Conservation (phyloP, 2,329 filamentous ascomycete species). For the Trichoderma brevicompactum region DNA sequence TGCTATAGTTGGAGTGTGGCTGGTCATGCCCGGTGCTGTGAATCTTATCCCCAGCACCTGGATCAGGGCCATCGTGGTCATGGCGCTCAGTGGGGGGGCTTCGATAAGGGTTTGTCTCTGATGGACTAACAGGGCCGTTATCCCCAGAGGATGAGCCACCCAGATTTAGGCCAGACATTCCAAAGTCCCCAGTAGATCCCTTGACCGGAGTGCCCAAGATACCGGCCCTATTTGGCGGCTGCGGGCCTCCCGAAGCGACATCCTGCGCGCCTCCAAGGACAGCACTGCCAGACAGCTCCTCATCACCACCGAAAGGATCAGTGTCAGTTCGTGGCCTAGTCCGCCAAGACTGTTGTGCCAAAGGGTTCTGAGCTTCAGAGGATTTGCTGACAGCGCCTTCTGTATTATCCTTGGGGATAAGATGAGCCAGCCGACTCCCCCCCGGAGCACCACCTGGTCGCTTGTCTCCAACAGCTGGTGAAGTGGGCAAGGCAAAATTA, state of each 20-base stretch:
- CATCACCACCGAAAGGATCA: conserved; percentile 70
- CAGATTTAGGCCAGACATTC: conserved; percentile 63
- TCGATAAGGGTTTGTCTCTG: conserved; percentile 94
- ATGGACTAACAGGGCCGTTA: conserved; percentile 82
- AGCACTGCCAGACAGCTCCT: conserved; percentile 68
- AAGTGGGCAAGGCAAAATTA: conserved; percentile 74
- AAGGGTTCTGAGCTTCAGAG: conserved; percentile 52
- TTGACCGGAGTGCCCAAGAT: conserved; percentile 60
- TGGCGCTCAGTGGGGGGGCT: conserved; percentile 82
- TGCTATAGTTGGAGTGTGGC: conserved; percentile 56
- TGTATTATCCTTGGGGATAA: conserved; percentile 76
- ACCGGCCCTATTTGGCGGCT: conserved; percentile 43
- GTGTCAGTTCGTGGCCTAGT: conserved; percentile 70
- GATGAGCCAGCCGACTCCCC: conserved; percentile 83
- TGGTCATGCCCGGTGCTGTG: conserved; percentile 50
- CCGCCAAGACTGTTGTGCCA: conserved; percentile 57
- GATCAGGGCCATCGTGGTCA: conserved; percentile 64
- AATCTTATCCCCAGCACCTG: conserved; percentile 52
- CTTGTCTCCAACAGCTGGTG: conserved; percentile 69
- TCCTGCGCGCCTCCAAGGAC: conserved; percentile 78
- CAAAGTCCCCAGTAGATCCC: conserved; percentile 61
- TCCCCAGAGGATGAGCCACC: conserved; percentile 55
- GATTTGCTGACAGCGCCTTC: conserved; percentile 64
- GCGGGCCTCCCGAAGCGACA: conserved; percentile 50
- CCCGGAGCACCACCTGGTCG: conserved; percentile 70